phyloP scores from a whole-genome alignment of 1,284 basidiomycete species.

The Sporisorium exsertum region DNA sequence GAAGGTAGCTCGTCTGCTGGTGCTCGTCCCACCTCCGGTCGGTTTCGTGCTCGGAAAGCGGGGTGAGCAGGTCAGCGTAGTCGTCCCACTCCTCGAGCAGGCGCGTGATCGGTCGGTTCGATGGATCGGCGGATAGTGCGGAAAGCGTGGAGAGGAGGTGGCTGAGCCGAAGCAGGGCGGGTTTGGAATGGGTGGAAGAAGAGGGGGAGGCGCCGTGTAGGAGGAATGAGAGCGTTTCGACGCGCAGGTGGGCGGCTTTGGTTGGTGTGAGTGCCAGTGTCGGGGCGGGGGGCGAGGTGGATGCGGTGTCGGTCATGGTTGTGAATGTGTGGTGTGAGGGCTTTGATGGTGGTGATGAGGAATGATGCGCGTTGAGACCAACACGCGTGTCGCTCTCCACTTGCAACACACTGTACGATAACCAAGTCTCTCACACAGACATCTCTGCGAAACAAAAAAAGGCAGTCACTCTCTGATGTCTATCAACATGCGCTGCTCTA shows the following conservation, averaged over 20 bases:
- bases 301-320: not conserved
- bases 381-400: not conserved
- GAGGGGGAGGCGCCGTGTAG: constrained; percentile 11
- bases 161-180: not conserved
- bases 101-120: constrained; percentile 1
- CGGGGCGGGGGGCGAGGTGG: not conserved
- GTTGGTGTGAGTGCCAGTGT: not conserved
- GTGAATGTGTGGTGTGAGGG: not conserved
- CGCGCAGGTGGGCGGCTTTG: constrained; percentile 4
- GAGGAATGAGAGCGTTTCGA: not conserved
- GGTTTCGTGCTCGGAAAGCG: not conserved
- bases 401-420: too few species aligned
- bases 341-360: too few species aligned
- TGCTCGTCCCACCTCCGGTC: constrained; percentile 22
- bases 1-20: constrained; percentile 13
- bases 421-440: too few species aligned
- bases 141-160: not conserved
- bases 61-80: constrained; percentile 12
- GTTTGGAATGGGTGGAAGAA: not conserved
- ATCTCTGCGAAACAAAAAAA: too few species aligned
- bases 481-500: not conserved
- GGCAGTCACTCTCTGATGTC: too few species aligned
- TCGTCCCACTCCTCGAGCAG: constrained; percentile 14
- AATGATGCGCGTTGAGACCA: not conserved
- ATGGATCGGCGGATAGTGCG: not conserved